Base-by-base conservation (phyloP, 2,329 filamentous ascomycete species). In the Paraconiothyrium sp. region DNA sequence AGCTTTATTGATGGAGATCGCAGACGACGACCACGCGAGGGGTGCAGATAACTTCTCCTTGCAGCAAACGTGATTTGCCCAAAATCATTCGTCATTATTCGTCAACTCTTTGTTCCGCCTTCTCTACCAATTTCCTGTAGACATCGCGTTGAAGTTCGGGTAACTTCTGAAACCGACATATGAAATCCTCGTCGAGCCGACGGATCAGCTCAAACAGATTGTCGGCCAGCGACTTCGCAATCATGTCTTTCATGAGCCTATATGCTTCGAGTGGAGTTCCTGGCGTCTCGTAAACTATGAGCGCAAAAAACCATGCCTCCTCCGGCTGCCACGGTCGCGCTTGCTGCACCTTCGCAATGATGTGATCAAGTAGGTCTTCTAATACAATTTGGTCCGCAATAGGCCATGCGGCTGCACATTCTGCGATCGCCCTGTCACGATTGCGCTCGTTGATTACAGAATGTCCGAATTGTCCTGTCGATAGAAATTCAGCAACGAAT, bases 311-410 rank as follows among this genome's bases (percentile, higher is more conserved):
- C 39, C 76, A 52, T 0, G 70, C 52, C 7, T 68, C 64, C 4
- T 34, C 57, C 11, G 64, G 39, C 2, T 61, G 61, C 67, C 59
- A 69, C 0, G 61, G 63, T 9, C 24, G 30, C 11, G 58, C 59
- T 1, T 57, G 57, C 3, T 62, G 43, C 3, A 77, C 35, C 41
- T 77, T 78, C 0, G 61, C 34, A 1, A 67, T 58, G 7, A 76
- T 67, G 22, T 68, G 64, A 0, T 75, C 69, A 2, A 76, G 58
- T 3, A 78, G 52, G 27, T 78, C 73, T 1, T 63, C 56, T 66
- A 76, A 70, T 6, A 59, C 62, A 0, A 77, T 57, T 1, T 54
- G 56, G 13, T 71, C 64, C 0, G 67, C 75, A 0, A 67, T 56
- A 0, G 54, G 44, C 73, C 74, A 77, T 1, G 73, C 70, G 0